Percentiles rank a stretch among this genome's conserved stretches.
Conservation (phyloP, 2,329 filamentous ascomycete species). For the Cyclaneusma minus region DNA sequence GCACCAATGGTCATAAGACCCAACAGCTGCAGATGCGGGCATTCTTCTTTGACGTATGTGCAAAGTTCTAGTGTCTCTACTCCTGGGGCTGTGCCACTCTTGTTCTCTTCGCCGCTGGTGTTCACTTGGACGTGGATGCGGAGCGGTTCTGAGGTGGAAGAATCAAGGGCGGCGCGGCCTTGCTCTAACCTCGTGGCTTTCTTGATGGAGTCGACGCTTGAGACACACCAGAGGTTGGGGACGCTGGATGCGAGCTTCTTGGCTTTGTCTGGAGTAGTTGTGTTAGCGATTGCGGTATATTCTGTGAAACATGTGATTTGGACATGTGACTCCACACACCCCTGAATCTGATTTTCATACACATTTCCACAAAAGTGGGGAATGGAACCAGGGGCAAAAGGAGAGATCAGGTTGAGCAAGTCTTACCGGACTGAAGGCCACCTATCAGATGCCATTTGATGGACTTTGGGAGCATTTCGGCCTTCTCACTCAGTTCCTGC, state of each 20-base stretch:
- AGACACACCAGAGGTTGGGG: conserved; percentile 80
- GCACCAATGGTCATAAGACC: conserved; percentile 97
- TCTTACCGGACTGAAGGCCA: conserved; percentile 60
- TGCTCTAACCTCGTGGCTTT: conserved; percentile 75
- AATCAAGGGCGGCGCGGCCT: conserved; percentile 46
- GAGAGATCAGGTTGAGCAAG: conserved; percentile 2
- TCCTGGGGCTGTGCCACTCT: conserved; percentile 65
- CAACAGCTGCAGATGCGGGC: conserved; percentile 56
- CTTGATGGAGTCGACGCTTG: conserved; percentile 74
- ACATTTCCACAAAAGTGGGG: too few relatives aligned
- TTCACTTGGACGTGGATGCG: conserved; percentile 84
- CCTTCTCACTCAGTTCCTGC: conserved; percentile 79
- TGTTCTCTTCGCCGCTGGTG: conserved; percentile 74
- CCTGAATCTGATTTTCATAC: background rate
- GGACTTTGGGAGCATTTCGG: conserved; percentile 55
- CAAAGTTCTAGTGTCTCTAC: conserved; percentile 48
- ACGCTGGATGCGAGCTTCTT: conserved; percentile 68
- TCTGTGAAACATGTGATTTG: background rate
- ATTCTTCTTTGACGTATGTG: conserved; percentile 51
- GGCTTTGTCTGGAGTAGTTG: conserved; percentile 59
- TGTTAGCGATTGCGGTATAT: conserved; percentile 1
- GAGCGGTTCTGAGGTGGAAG: conserved; percentile 19
- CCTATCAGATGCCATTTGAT: conserved; percentile 97
- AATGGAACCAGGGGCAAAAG: background rate
- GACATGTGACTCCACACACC: background rate